Evolutionary conservation across 139 green algal species (phyloP).

Genomic region (Helicosporidium sp.): DNA sequence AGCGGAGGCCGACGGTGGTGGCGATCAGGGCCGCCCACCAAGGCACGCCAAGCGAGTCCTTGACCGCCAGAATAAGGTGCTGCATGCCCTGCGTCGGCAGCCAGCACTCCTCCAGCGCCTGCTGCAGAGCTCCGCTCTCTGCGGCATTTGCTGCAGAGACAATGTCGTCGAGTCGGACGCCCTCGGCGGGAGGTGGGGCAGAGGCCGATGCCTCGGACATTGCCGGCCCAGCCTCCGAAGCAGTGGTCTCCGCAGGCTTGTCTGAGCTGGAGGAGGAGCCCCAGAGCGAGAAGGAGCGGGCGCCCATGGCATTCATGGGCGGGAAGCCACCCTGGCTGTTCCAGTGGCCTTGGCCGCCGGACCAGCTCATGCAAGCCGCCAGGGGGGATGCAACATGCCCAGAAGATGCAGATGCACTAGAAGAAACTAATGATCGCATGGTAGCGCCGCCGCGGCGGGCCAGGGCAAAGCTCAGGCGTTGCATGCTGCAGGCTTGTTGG

Average conservation of each 20-base stretch:
- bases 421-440: too few relatives aligned
- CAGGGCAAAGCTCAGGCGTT: too few relatives aligned
- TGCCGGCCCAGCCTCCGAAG: not conserved
- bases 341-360: too few relatives aligned
- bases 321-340: too few relatives aligned
- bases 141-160: constrained; percentile 12
- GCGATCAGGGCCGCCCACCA: constrained; percentile 45
- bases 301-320: too few relatives aligned
- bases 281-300: not conserved
- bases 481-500: too few relatives aligned
- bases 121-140: constrained; percentile 21
- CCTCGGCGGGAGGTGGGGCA: not conserved
- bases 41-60: constrained; percentile 24
- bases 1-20: constrained; percentile 30
- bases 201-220: not conserved
- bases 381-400: too few relatives aligned
- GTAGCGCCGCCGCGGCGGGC: too few relatives aligned
- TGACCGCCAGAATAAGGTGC: constrained; percentile 22
- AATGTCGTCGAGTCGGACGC: constrained; percentile 8
- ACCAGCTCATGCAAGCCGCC: too few relatives aligned
- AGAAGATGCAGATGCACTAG: too few relatives aligned
- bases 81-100: constrained; percentile 32
- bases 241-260: not conserved
- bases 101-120: constrained; percentile 25
- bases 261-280: not conserved